Evolutionary conservation across 768 basidiomycete genomes (phyloP), one percentile per base, ranked within the genome.

Genomic region (Termitomyces sp.): DNA sequence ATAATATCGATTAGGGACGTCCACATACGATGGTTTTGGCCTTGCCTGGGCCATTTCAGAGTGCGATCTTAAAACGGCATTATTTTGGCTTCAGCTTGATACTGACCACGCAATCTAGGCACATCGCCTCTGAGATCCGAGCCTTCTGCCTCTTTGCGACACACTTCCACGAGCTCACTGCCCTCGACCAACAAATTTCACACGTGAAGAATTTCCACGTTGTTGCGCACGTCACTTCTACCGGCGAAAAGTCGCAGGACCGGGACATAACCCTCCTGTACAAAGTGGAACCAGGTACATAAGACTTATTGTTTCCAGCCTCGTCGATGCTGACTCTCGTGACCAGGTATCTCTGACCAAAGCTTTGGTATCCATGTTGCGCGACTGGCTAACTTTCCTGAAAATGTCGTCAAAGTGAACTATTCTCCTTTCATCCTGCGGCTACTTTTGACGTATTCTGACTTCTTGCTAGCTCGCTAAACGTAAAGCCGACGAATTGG

Each of bases 361-460:
- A 96, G 93, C 67, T 98, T 98, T 66, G 97, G 96, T 71, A 98
- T 99, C 30, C 94, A 98, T 63, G 97, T 99, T 15, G 97, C 97
- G 0, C 82, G 94, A 67, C 76, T 98, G n/a, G 96, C 96, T 3
- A 95, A 98, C 70, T 99, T 99, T 71, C 97, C 97, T 0, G 91
- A 95, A 58, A 89, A 85, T 61, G 95, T 98, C 11, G 82, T 98
- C 58, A 91, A 89, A 78, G 89, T 91, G 49, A 56, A 76, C n/a
- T 26, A 45, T 23, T 48, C 12, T 5, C 23, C 60, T 11, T 37
- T 51, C 17, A 1, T 11, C 11, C 7, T 50, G 23, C 17, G 14
- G 33, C 8, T 38, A 21, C 23, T 23, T 23, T 23, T 10, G 11
- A n/a, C 4, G 23, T 26, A 12, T 28, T 19, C 38, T 55, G 31